Conservation (phyloP, 192 early-diverging fungal genomes). For the Coemansia sp. region DNA sequence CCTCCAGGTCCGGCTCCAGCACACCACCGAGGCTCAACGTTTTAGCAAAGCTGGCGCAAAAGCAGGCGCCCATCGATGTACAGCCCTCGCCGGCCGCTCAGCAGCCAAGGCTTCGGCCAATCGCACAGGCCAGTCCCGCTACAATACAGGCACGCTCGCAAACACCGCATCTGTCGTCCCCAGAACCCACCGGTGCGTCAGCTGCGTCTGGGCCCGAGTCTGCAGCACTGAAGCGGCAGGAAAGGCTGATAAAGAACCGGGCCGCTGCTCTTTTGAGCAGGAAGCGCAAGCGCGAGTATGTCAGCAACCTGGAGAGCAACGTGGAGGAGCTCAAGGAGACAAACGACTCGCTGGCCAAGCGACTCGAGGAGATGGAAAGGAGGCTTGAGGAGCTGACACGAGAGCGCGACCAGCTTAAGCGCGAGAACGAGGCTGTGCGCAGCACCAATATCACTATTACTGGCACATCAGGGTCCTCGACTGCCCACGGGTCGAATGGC, state of each 20-base stretch:
- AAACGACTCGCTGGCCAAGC: slow-evolving; percentile 56
- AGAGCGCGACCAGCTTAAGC: slow-evolving; percentile 51
- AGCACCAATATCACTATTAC: slow-evolving; percentile 13
- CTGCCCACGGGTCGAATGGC: not conserved
- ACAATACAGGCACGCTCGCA: not conserved
- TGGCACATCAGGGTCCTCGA: not conserved
- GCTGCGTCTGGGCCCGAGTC: slow-evolving; percentile 11
- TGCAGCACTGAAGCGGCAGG: slow-evolving; percentile 67
- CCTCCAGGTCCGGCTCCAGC: slow-evolving; percentile 14
- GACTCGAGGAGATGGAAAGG: slow-evolving; percentile 54
- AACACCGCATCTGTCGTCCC: not conserved
- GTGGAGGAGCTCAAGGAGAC: slow-evolving; percentile 60
- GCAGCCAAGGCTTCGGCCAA: slow-evolving; percentile 7
- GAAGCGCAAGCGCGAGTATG: slow-evolving; percentile 86
- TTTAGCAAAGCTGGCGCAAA: slow-evolving; percentile 37
- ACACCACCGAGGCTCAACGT: slow-evolving; percentile 43
- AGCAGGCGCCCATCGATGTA: slow-evolving; percentile 29
- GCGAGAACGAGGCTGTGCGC: slow-evolving; percentile 17
- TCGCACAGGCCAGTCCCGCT: slow-evolving; percentile 11
- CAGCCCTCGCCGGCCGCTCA: not conserved
- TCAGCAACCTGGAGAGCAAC: slow-evolving; percentile 69
- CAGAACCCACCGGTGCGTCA: no score
- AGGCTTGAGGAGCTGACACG: slow-evolving; percentile 44
- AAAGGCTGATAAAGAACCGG: slow-evolving; percentile 89
- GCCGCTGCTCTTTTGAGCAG: slow-evolving; percentile 82